phyloP scores from a whole-genome alignment of 352 stramenopile species.

The Phytophthora pini region DNA sequence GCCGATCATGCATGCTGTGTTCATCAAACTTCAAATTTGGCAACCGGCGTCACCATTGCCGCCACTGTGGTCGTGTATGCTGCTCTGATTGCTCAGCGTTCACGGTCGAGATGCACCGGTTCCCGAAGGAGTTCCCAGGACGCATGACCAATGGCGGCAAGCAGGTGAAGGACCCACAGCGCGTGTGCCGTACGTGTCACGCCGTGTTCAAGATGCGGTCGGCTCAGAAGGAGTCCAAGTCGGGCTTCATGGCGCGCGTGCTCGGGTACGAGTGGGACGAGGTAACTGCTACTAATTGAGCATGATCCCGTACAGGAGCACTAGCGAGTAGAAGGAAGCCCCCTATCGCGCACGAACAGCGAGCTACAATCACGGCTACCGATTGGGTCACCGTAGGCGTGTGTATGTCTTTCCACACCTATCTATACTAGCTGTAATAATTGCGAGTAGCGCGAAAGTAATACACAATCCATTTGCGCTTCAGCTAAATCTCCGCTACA shows the following conservation, averaged over 20 bases:
- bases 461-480: slow-evolving; percentile 32
- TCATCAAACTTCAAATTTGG: slow-evolving; percentile 80
- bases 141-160: slow-evolving; percentile 70
- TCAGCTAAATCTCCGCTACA: slow-evolving; percentile 20
- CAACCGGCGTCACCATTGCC: slow-evolving; percentile 82
- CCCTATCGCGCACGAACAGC: slow-evolving; percentile 11
- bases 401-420: slow-evolving; percentile 40
- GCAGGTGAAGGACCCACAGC: slow-evolving; percentile 78
- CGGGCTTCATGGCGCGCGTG: slow-evolving; percentile 81
- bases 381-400: slow-evolving; percentile 18
- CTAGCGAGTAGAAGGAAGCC: slow-evolving; percentile 38
- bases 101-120: slow-evolving; percentile 79
- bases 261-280: slow-evolving; percentile 90
- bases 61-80: slow-evolving; percentile 86
- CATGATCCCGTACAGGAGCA: slow-evolving; percentile 27
- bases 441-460: slow-evolving; percentile 41
- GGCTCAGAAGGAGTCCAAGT: slow-evolving; percentile 87
- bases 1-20: slow-evolving; percentile 78
- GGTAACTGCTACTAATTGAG: slow-evolving; percentile 54
- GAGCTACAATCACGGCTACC: slow-evolving; percentile 9
- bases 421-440: slow-evolving; percentile 50
- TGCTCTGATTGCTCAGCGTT: slow-evolving; percentile 86
- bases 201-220: slow-evolving; percentile 87
- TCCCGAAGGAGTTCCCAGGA: slow-evolving; percentile 87
- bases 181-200: slow-evolving; percentile 84